These are phyloP conservation scores for Thermomucor indicae-seudaticae DNA, from an alignment of 371 early-diverging fungal species.

Conservation along the genomic window DNA sequence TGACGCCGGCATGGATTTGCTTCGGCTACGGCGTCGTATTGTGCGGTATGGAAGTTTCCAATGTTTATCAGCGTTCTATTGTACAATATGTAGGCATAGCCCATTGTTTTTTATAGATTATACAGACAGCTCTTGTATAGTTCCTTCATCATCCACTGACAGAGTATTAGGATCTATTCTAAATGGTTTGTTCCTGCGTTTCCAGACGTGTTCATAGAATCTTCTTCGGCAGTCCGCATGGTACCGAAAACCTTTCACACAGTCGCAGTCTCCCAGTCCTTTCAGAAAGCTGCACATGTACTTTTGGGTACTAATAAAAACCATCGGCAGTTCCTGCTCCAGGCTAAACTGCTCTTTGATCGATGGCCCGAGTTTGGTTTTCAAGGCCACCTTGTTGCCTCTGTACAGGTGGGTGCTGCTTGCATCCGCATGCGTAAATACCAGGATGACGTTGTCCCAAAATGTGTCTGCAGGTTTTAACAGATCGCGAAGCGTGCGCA, in stretches of 20 bases:
- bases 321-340: slow-evolving; percentile 29
- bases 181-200: slow-evolving; percentile 20
- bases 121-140: background rate
- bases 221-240: slow-evolving; percentile 36
- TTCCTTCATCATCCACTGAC: background rate
- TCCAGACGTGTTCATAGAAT: slow-evolving; percentile 31
- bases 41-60: no score
- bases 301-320: slow-evolving; percentile 35
- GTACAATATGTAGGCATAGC: no score
- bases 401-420: slow-evolving; percentile 15
- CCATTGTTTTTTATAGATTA: no score
- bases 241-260: slow-evolving; percentile 27
- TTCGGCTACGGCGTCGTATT: no score
- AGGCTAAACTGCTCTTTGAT: slow-evolving; percentile 20
- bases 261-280: slow-evolving; percentile 37
- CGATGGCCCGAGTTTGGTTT: slow-evolving; percentile 17
- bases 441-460: slow-evolving; percentile 38
- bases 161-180: no score
- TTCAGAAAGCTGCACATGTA: slow-evolving; percentile 30
- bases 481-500: slow-evolving; percentile 16
- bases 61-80: no score
- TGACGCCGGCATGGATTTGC: no score
- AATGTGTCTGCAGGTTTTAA: slow-evolving; percentile 13
- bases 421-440: slow-evolving; percentile 39
- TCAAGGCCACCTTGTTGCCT: slow-evolving; percentile 23